A percentile compares a stretch with the other conserved stretches of the same genome.
Conservation (phyloP, 1,139 yeast genomes). For the Hansenula lynferdii region DNA sequence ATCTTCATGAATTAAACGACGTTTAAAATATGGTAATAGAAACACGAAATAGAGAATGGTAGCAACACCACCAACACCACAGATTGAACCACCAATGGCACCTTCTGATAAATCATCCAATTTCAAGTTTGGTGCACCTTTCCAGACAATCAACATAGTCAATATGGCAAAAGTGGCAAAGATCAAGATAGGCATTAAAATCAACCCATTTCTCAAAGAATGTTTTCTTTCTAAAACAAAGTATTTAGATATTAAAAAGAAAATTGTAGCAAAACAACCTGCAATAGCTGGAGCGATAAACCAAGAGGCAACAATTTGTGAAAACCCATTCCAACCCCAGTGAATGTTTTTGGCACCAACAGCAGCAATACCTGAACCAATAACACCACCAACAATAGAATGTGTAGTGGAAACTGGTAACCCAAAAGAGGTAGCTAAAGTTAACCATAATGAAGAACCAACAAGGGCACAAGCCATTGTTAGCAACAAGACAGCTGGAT, state of each 20-base stretch:
- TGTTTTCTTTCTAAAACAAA: slow-evolving; percentile 56
- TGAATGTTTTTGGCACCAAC: slow-evolving; percentile 43
- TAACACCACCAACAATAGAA: slow-evolving; percentile 72
- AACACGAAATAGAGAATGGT: slow-evolving; percentile 44
- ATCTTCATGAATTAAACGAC: slow-evolving; percentile 58
- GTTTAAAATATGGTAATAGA: slow-evolving; percentile 57
- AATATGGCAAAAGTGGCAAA: slow-evolving; percentile 57
- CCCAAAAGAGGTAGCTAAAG: slow-evolving; percentile 61
- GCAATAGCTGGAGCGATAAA: slow-evolving; percentile 75
- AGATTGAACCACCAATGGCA: slow-evolving; percentile 50
- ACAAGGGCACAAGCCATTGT: slow-evolving; percentile 73
- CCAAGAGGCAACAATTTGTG: slow-evolving; percentile 78
- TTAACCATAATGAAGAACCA: slow-evolving; percentile 72
- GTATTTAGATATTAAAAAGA: slow-evolving; percentile 57
- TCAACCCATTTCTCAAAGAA: slow-evolving; percentile 43
- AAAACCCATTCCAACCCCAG: slow-evolving; percentile 78
- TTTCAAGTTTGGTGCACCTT: slow-evolving; percentile 66
- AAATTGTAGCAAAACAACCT: slow-evolving; percentile 54
- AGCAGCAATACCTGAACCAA: slow-evolving; percentile 75
- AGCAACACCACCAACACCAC: slow-evolving; percentile 62
- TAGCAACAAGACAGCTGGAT: slow-evolving; percentile 69
- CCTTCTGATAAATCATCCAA: slow-evolving; percentile 46
- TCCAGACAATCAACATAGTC: slow-evolving; percentile 61
- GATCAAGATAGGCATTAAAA: slow-evolving; percentile 57
- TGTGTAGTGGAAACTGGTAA: slow-evolving; percentile 81